phyloP scores from a whole-genome alignment of 2,329 filamentous ascomycete genomes.

The Onygenales sp. region DNA sequence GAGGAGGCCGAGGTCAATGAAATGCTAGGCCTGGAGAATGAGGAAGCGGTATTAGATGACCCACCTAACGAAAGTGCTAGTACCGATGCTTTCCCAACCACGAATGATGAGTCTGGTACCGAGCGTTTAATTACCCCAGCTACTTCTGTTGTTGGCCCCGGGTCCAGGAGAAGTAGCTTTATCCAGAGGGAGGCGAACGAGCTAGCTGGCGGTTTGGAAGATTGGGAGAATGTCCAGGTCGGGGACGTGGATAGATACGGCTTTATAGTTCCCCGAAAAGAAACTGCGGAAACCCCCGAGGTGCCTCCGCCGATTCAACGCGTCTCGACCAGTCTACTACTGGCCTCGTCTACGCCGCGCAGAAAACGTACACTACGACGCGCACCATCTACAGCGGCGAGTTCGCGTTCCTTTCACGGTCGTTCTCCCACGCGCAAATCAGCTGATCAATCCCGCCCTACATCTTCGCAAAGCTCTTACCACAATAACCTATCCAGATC shows the following conservation, averaged over 20 bases:
- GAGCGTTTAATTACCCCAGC: slow-evolving; percentile 22
- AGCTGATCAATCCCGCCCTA: slow-evolving; percentile 37
- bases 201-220: slow-evolving; percentile 54
- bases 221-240: slow-evolving; percentile 52
- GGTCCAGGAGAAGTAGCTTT: slow-evolving; percentile 20
- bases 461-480: slow-evolving; percentile 38
- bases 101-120: slow-evolving; percentile 17
- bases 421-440: slow-evolving; percentile 30
- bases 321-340: slow-evolving; percentile 49
- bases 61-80: slow-evolving; percentile 19
- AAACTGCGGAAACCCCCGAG: slow-evolving; percentile 19
- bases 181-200: slow-evolving; percentile 46
- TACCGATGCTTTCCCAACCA: slow-evolving; percentile 18
- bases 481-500: slow-evolving; percentile 31
- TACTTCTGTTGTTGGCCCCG: slow-evolving; percentile 15
- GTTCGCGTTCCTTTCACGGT: slow-evolving; percentile 33
- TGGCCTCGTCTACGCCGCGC: slow-evolving; percentile 48
- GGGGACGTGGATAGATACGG: slow-evolving; percentile 56
- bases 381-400: slow-evolving; percentile 38
- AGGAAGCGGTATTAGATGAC: slow-evolving; percentile 34
- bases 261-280: slow-evolving; percentile 45
- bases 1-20: slow-evolving; percentile 31
- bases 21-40: slow-evolving; percentile 24
- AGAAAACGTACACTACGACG: slow-evolving; percentile 43
- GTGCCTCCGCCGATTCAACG: slow-evolving; percentile 42